A percentile compares a stretch with the other conserved stretches of the same genome.
These are phyloP conservation scores for Micractinium sp. DNA, from an alignment of 139 green algal species.

Conservation along the genomic window DNA sequence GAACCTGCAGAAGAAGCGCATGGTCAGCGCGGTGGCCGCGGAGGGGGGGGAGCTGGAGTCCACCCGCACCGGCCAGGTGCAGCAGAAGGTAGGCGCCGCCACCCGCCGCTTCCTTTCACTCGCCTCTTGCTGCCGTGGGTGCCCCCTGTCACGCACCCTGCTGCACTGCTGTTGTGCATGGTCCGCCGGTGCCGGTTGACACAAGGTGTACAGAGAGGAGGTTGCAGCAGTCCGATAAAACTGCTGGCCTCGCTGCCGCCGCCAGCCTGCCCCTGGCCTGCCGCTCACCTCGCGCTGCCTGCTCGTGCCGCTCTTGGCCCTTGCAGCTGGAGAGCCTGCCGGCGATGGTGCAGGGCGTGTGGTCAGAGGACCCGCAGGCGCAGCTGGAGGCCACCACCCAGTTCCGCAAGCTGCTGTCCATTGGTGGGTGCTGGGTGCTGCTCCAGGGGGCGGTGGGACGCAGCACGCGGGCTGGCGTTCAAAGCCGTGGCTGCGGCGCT, in stretches of 20 bases:
- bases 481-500: not conserved
- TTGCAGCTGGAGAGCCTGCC: slow-evolving; percentile 93
- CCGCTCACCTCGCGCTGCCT: too few species aligned
- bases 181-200: too few species aligned
- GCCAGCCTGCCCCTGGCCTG: too few species aligned
- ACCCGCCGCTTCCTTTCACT: too few species aligned
- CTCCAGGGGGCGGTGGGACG: not conserved
- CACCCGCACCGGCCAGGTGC: slow-evolving; percentile 32
- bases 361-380: slow-evolving; percentile 75
- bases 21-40: slow-evolving; percentile 53
- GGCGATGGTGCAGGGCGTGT: slow-evolving; percentile 93
- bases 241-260: not conserved
- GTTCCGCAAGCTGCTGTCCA: slow-evolving; percentile 99
- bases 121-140: too few species aligned
- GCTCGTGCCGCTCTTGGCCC: too few species aligned
- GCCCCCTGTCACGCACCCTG: too few species aligned
- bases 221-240: not conserved
- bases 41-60: slow-evolving; percentile 49
- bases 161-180: not conserved
- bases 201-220: too few species aligned
- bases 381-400: slow-evolving; percentile 96
- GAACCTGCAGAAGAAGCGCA: slow-evolving; percentile 97
- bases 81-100: slow-evolving; percentile 50
- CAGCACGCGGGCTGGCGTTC: too few species aligned
- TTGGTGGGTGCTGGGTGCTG: slow-evolving; percentile 64